Evolutionary conservation across 352 stramenopile species (phyloP), one percentile per base, ranked within the genome.

Genomic region (Pythium graminicola): DNA sequence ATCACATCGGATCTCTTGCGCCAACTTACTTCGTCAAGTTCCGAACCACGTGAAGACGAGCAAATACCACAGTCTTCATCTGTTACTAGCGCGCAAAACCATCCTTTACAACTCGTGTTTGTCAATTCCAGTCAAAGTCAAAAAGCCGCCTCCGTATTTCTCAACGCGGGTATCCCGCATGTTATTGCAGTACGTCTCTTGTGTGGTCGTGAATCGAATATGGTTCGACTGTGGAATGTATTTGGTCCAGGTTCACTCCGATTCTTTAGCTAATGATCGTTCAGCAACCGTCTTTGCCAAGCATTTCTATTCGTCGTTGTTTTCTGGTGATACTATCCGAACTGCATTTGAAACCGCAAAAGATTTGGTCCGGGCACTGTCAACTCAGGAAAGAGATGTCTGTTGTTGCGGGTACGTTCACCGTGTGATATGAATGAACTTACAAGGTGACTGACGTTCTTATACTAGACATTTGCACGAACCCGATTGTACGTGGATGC

Each of bases 111-210:
- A 38, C 67, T 92, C 38, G 81, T 92, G 13, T 92, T 89, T 62
- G 79, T 92, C 31, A 92, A 88, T 49, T 85, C 81, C 6, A 89
- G 89, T 36, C 80, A 94, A 57, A 94, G 81, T 44, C 73, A 96
- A 56, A 76, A 77, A 35, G 81, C 88, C n/a, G 89, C 86, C 2
- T 82, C 79, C 2, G 84, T 93, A 1, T 96, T 97, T 41, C 65
- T 95, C 29, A 81, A 89, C 28, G 88, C 86, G 1, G 89, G 87
- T 6, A 92, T 97, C 29, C 85, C 82, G 2, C 86, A 97, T 55
- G 86, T 97, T 7, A 82, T 97, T n/a, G 87, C 86, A 5, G 81
- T 95, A 63, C 20, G 69, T 31, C n/a, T 38, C 20, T 31, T n/a
- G 17, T 39, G 8, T 14, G 33, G 5, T 47, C 1, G 19, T 33